Evolutionary conservation across 2,329 filamentous ascomycete genomes (phyloP).

Genomic region (Colletotrichum tabaci): DNA sequence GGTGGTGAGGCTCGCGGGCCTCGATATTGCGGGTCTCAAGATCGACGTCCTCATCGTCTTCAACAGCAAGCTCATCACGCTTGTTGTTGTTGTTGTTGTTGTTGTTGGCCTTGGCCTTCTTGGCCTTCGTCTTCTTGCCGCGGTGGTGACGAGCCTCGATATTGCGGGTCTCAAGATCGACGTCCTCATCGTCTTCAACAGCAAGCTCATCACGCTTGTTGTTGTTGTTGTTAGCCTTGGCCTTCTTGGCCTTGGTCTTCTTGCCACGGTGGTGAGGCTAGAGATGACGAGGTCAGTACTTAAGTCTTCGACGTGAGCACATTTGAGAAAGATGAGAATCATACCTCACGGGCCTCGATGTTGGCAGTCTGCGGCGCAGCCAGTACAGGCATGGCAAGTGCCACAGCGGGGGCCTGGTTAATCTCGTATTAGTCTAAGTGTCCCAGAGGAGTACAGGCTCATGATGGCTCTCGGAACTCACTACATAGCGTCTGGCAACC

Average conservation of each 20-base stretch:
- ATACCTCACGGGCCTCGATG: constrained; percentile 41
- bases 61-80: background rate
- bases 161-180: background rate
- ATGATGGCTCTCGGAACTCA: constrained; percentile 20
- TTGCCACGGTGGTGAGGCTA: constrained; percentile 39
- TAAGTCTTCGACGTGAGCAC: background rate
- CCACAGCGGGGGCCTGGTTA: constrained; percentile 37
- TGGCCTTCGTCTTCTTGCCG: constrained; percentile 39
- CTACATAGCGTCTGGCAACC: constrained; percentile 38
- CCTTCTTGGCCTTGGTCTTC: constrained; percentile 33
- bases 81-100: background rate
- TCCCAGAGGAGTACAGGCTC: constrained; percentile 18
- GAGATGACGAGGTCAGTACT: background rate
- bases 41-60: background rate
- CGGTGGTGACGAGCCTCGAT: constrained; percentile 42
- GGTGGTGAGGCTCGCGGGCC: constrained; percentile 34
- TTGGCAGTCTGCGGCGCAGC: constrained; percentile 32
- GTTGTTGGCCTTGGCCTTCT: constrained; percentile 22
- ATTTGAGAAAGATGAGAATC: constrained; percentile 2
- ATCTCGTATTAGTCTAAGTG: constrained; percentile 10
- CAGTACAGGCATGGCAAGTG: constrained; percentile 35
- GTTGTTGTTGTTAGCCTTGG: constrained; percentile 9
- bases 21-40: background rate
- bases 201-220: constrained; percentile 26
- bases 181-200: constrained; percentile 2